Base-by-base conservation (phyloP, 2,329 filamentous ascomycete genomes). In the Ascochyta viciae-villosae region DNA sequence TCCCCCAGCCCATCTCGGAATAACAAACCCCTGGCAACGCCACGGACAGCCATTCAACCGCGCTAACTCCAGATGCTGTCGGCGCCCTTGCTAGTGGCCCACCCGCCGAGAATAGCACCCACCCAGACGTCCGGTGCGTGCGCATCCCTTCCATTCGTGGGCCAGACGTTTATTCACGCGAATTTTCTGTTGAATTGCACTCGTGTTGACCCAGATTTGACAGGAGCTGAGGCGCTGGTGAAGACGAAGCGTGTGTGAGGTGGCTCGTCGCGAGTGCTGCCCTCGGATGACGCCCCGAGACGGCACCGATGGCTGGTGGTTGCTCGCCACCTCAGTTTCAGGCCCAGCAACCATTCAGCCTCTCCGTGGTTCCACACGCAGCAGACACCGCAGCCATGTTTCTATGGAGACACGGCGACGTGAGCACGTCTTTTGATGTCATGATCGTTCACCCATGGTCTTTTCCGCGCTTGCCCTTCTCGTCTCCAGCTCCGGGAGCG, bases 391-490 rank as follows among this genome's bases (percentile, higher is more conserved):
- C 52, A 57, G 34, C 12, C 53, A 52, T 52, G 54, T 57, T 57
- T 49, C 54, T 57, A 52, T 57, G 48, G 54, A 57, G 54, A 57
- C 49, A 52, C 44, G 54, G 54, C 37, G 39, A 39, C 43, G 23
- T 16, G 48, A 49, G 48, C 54, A 48, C 44, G 43, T 45, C 48
- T 40, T 53, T 57, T 49, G 43, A 52, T 57, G 54, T 57, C 54
- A 52, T 45, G 34, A 52, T 57, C 54, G 38, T 46, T 39, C 22
- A 42, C 24, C 37, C 42, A 19, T 37, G 16, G 33, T 24, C 38
- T 42, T 31, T 50, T 41, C 50, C 47, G 46, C 41, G 46, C 53
- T 38, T 55, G 53, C 53, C 46, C 53, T 46, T 55, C 41, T 55
- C 53, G 46, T 55, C 46, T 55, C 24, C 15, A 41, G 27, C 40